Conservation (phyloP, 441 rosid genomes). For the Corymbia calophylla region DNA sequence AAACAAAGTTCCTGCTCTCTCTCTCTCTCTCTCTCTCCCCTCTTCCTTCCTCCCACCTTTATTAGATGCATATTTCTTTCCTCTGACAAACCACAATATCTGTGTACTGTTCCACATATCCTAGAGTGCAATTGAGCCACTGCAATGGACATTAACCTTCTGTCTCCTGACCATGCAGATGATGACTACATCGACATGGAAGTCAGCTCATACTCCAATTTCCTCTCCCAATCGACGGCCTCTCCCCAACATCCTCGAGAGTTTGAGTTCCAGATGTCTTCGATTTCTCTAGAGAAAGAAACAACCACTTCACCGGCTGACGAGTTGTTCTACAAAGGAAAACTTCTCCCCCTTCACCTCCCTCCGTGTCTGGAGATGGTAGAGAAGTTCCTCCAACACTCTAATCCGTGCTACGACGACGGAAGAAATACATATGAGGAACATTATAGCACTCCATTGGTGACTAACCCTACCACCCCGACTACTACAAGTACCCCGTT, state of each 20-base stretch:
- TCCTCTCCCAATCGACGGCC: neutral
- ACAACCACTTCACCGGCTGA: constrained; percentile 7
- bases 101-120: neutral
- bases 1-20: neutral
- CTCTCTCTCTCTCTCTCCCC: neutral
- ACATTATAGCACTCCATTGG: neutral
- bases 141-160: neutral
- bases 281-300: neutral
- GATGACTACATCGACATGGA: constrained; percentile 14
- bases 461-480: neutral
- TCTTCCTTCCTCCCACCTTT: neutral
- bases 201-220: neutral
- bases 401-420: neutral
- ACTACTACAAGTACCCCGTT: neutral
- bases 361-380: neutral
- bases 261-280: constrained; percentile 12
- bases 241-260: constrained; percentile 3
- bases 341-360: constrained; percentile 7
- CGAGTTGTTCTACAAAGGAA: constrained; percentile 14
- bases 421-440: neutral
- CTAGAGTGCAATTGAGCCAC: neutral
- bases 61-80: neutral
- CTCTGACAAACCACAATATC: neutral
- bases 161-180: neutral
- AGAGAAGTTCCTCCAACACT: neutral